Conservation (phyloP, 306 rosid genomes). For the Lathyrus aphaca region DNA sequence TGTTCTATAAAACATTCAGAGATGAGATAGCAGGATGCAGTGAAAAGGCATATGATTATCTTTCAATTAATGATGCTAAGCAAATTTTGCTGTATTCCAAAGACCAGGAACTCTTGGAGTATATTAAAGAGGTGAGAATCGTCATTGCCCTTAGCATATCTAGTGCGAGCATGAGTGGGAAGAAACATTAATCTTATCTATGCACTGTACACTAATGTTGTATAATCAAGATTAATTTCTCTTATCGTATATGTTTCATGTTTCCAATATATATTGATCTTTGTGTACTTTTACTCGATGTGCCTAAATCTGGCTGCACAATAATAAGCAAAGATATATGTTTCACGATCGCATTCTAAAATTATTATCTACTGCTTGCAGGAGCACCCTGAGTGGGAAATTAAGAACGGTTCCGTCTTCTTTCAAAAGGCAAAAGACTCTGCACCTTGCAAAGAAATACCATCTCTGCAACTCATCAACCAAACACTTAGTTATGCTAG, state of each 20-base stretch:
- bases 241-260: no score
- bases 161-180: background rate
- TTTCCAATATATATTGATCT: no score
- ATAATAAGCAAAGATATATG: background rate
- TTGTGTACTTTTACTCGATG: no score
- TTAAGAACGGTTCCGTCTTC: slow-evolving; percentile 57
- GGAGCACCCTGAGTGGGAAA: slow-evolving; percentile 97
- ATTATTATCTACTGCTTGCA: slow-evolving; percentile 39
- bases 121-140: slow-evolving; percentile 66
- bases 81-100: slow-evolving; percentile 73
- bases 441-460: slow-evolving; percentile 96
- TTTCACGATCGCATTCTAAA: background rate
- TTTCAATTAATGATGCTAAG: slow-evolving; percentile 73
- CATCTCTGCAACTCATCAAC: slow-evolving; percentile 94
- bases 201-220: no score
- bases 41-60: slow-evolving; percentile 92
- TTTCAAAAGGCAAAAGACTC: slow-evolving; percentile 91
- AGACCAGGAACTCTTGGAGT: slow-evolving; percentile 71
- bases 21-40: slow-evolving; percentile 98
- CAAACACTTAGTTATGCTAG: slow-evolving; percentile 97
- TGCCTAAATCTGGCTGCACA: no score
- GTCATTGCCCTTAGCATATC: background rate
- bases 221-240: no score
- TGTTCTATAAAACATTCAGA: slow-evolving; percentile 50
- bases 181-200: background rate